phyloP scores from a whole-genome alignment of 2,329 filamentous ascomycete species.

The Fusarium floridanum region DNA sequence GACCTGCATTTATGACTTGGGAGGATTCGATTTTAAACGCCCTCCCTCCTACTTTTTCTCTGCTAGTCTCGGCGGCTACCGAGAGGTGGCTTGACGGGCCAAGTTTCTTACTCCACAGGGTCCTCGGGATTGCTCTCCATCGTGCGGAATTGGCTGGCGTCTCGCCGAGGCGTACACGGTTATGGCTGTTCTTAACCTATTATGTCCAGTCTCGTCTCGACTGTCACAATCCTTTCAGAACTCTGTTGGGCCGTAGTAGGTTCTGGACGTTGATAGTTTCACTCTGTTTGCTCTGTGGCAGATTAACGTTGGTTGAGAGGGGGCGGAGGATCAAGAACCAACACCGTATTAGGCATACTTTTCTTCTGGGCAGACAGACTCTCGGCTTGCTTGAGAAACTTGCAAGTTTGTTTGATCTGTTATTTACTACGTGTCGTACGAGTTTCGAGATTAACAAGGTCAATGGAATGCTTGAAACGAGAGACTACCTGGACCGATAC shows the following conservation, averaged over 20 bases:
- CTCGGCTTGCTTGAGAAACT: background rate
- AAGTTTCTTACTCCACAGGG: background rate
- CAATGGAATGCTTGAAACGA: background rate
- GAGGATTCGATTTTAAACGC: background rate
- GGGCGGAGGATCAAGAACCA: background rate
- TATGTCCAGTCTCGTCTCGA: background rate
- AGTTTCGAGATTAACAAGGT: background rate
- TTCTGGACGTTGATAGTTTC: background rate
- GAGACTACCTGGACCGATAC: background rate
- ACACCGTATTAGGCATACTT: background rate
- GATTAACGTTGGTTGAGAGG: background rate
- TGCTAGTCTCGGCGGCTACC: constrained; percentile 4
- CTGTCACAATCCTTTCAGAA: background rate
- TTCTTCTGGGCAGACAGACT: background rate
- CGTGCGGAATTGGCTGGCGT: background rate
- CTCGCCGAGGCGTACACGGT: background rate
- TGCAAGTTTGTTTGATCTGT: background rate
- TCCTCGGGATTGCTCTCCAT: background rate
- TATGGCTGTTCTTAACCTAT: background rate
- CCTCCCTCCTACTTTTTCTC: background rate
- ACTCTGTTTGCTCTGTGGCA: background rate
- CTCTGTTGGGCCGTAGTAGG: background rate
- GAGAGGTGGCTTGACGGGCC: constrained; percentile 3
- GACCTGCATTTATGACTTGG: background rate
- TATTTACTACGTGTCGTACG: background rate